phyloP scores from a whole-genome alignment of 202 grass and related monocot genomes.

The Cymbopogon flexuosus region DNA sequence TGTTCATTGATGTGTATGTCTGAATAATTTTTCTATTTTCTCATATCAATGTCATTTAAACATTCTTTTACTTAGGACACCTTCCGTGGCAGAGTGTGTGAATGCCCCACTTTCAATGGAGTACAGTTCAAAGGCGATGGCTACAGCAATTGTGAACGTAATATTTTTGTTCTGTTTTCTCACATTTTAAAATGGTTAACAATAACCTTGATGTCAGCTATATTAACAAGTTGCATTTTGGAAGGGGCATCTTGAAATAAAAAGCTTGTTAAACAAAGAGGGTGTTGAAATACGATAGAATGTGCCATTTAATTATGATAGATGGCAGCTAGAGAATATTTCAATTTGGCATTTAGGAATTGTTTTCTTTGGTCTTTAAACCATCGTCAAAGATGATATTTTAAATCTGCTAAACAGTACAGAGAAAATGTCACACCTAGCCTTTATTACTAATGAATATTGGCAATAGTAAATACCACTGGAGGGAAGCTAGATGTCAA shows the following conservation, averaged over 20 bases:
- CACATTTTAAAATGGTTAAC: not conserved
- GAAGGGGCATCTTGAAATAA: slow-evolving; percentile 16
- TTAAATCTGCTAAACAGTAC: not conserved
- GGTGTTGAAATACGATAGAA: not conserved
- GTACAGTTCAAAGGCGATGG: slow-evolving; percentile 90
- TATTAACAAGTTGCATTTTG: slow-evolving; percentile 7
- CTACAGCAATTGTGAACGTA: slow-evolving; percentile 83
- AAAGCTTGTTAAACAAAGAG: not conserved
- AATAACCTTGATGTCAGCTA: slow-evolving; percentile 12
- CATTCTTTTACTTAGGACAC: slow-evolving; percentile 61
- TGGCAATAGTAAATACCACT: not conserved
- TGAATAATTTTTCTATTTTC: slow-evolving; percentile 10
- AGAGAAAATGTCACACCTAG: not conserved
- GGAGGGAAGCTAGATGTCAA: not conserved
- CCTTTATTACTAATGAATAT: not conserved
- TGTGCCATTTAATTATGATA: not conserved
- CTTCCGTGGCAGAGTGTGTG: slow-evolving; percentile 89
- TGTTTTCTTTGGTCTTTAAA: slow-evolving; percentile 20
- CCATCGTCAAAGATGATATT: not conserved
- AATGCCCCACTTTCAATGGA: slow-evolving; percentile 75
- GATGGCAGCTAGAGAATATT: not conserved
- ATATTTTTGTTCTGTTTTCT: slow-evolving; percentile 27
- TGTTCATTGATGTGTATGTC: slow-evolving; percentile 18
- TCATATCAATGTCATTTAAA: slow-evolving; percentile 32
- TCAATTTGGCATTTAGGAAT: not conserved